Evolutionary conservation across 2,329 filamentous ascomycete species (phyloP), one percentile per base, ranked within the genome.

Genomic region (Aureobasidium vineae): DNA sequence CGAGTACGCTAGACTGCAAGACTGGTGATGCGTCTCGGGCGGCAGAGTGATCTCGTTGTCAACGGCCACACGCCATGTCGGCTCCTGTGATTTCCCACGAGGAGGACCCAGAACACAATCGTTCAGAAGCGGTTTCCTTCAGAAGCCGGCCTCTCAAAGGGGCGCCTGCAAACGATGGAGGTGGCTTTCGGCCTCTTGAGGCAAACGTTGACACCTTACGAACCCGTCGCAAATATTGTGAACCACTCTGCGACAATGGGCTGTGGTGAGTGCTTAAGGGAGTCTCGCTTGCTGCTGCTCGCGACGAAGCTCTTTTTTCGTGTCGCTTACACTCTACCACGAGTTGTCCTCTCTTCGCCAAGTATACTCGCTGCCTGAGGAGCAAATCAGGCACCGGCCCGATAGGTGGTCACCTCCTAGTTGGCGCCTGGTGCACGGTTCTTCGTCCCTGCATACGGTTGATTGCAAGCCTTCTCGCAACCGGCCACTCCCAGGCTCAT

Each of bases 241-340:
- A 61, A 63, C 52, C 59, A 63, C 59, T 50, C 59, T 63, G 59
- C 33, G 59, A 63, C 59, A 63, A 50, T 63, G 45, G 59, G 21
- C 26, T 63, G 59, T n/a, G 13, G 6, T 38, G 31, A 63, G 28
- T 47, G 23, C 28, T 33, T 60, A 26, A 43, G 41, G 56, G 10
- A 60, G 56, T 36, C 16, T 47, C 56, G 41, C 40, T 60, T 60
- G 56, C 41, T 60, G 41, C 31, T 47, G n/a, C 26, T 28, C 28
- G 21, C 7, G 10, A 28, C 56, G 19, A 36, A 26, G 26, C 41
- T 36, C n/a, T 23, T 40, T 28, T 36, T 23, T 7, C 38, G 15
- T 33, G 54, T 59, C 54, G 54, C 54, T 59, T 59, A 26, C 26
- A n/a, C 40, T 40, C 5, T 8, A 23, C 38, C 19, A 43, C 15